Conservation (phyloP, 208 protist genomes). For the Trypanosoma cruzi region DNA sequence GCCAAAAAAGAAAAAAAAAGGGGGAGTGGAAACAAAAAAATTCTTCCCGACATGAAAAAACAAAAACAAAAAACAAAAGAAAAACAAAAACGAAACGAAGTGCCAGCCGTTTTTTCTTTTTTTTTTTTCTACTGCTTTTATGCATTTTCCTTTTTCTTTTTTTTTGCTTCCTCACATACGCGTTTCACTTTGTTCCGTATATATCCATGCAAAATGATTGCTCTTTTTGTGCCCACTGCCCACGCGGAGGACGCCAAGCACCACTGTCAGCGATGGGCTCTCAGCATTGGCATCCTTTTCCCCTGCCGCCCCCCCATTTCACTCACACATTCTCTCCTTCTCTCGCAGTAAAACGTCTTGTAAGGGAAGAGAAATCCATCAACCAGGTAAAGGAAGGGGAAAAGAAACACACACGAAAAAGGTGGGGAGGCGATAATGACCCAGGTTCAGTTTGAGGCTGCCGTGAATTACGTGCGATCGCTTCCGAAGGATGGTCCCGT, state of each 20-base stretch:
- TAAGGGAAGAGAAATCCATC: too few relatives aligned
- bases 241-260: too few relatives aligned
- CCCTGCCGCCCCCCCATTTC: too few relatives aligned
- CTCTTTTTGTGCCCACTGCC: too few relatives aligned
- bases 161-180: conserved; percentile 1
- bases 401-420: conserved; percentile 5
- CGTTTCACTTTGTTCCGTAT: background rate
- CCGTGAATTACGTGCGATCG: conserved; percentile 81
- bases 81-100: conserved; percentile 11
- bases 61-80: background rate
- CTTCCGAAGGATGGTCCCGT: conserved; percentile 79
- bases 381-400: too few relatives aligned
- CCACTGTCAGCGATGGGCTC: too few relatives aligned
- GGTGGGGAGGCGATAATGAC: conserved; percentile 58
- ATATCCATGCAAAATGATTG: too few relatives aligned
- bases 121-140: conserved; percentile 7
- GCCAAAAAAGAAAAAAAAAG: background rate
- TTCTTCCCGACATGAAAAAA: too few relatives aligned
- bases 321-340: too few relatives aligned
- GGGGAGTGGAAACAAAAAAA: background rate
- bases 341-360: too few relatives aligned
- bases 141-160: too few relatives aligned
- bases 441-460: conserved; percentile 78
- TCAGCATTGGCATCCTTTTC: too few relatives aligned
- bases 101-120: conserved; percentile 5